These are phyloP conservation scores for Cutaneotrichosporon sp. DNA, from an alignment of 1,284 basidiomycete species.

Conservation along the genomic window DNA sequence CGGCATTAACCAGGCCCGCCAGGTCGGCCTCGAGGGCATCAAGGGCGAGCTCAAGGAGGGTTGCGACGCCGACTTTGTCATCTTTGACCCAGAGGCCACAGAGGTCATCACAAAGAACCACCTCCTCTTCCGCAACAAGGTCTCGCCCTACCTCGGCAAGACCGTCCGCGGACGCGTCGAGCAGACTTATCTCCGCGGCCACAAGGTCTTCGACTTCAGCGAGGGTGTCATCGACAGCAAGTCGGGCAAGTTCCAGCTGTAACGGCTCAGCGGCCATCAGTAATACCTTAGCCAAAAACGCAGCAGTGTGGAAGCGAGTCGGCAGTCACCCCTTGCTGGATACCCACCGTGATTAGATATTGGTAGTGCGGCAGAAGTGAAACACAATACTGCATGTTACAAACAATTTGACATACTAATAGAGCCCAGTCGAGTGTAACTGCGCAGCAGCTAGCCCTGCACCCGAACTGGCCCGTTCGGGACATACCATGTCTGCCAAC, in stretches of 20 bases:
- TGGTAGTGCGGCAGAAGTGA: not conserved
- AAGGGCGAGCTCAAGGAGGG: slow-evolving; percentile 75
- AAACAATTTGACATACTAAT: not conserved
- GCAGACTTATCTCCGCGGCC: slow-evolving; percentile 73
- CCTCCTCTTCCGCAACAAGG: slow-evolving; percentile 86
- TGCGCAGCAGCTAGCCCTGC: not conserved
- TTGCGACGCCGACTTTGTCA: slow-evolving; percentile 75
- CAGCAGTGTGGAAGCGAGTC: not conserved
- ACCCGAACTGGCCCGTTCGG: not conserved
- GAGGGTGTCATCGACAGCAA: slow-evolving; percentile 17
- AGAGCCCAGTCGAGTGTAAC: not conserved
- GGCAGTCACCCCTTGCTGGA: not conserved
- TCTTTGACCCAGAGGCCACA: slow-evolving; percentile 72
- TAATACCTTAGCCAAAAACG: not conserved
- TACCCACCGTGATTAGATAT: not conserved
- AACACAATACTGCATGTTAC: slow-evolving; percentile 2
- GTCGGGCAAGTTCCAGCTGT: slow-evolving; percentile 3
- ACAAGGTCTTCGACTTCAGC: slow-evolving; percentile 61
- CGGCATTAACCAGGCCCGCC: slow-evolving; percentile 67
- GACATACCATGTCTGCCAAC: not conserved
- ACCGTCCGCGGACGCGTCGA: slow-evolving; percentile 68
- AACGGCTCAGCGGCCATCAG: not conserved
- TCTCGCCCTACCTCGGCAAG: slow-evolving; percentile 80
- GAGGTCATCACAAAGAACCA: slow-evolving; percentile 39
- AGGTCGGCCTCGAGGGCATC: slow-evolving; percentile 65